A percentile compares a stretch with the other conserved stretches of the same genome.
phyloP scores from a whole-genome alignment of 176 grass and related monocot genomes.

The Eremochloa ophiuroides region DNA sequence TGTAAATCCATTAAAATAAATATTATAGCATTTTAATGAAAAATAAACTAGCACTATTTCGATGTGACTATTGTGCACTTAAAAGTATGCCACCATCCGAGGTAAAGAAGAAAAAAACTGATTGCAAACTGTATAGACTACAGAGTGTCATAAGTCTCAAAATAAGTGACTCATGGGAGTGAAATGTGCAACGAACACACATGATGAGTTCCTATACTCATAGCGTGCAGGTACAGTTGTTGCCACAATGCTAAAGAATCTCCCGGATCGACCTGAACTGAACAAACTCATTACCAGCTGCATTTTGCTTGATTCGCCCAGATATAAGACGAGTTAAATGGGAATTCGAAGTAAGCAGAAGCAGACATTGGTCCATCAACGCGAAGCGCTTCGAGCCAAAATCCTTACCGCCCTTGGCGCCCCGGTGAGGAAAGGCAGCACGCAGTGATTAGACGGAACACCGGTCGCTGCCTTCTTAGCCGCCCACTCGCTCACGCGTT shows the following conservation, averaged over 20 bases:
- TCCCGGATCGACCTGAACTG: neutral
- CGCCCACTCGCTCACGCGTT: slow-evolving; percentile 43
- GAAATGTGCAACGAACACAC: neutral
- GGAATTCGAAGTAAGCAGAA: neutral
- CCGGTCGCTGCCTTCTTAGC: slow-evolving; percentile 54
- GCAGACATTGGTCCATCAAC: neutral
- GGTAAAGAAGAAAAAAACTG: neutral
- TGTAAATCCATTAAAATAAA: neutral
- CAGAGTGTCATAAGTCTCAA: neutral
- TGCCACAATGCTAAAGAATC: slow-evolving; percentile 4
- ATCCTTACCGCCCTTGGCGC: slow-evolving; percentile 47
- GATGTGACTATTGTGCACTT: neutral
- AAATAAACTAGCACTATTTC: neutral
- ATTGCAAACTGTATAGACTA: neutral
- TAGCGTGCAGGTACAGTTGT: neutral
- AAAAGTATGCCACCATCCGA: neutral
- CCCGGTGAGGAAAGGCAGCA: slow-evolving; percentile 59
- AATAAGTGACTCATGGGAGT: neutral
- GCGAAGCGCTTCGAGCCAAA: neutral
- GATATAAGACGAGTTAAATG: neutral
- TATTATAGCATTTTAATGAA: neutral
- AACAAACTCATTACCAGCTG: neutral
- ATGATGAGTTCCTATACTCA: neutral
- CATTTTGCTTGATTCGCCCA: slow-evolving; percentile 8
- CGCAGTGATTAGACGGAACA: slow-evolving; percentile 27